These are phyloP conservation scores for Silene conica DNA, from an alignment of 148 eudicot genomes.

Conservation along the genomic window DNA sequence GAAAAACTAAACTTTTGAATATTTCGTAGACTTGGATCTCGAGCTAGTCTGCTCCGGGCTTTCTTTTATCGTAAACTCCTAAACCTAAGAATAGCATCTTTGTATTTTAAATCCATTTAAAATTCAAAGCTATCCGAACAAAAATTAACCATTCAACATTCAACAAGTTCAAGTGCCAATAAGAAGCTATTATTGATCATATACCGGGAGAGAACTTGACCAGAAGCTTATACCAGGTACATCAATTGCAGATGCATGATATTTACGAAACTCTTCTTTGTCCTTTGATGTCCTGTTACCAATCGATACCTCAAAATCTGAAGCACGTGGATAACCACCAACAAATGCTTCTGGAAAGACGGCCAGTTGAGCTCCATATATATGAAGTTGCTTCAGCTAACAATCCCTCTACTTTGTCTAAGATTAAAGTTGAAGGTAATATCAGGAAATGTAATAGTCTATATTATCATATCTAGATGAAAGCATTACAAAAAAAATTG, in stretches of 20 bases:
- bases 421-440: background rate
- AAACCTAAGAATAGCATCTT: no score
- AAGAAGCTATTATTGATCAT: background rate
- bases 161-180: background rate
- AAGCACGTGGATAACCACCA: slow-evolving; percentile 95
- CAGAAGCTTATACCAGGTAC: slow-evolving; percentile 55
- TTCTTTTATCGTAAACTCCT: no score
- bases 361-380: slow-evolving; percentile 84
- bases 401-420: slow-evolving; percentile 94
- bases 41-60: no score
- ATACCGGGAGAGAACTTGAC: background rate
- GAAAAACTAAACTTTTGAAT: no score
- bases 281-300: slow-evolving; percentile 81
- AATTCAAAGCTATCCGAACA: no score
- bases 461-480: background rate
- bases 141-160: background rate
- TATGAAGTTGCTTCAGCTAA: slow-evolving; percentile 82
- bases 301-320: slow-evolving; percentile 72
- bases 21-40: no score
- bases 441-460: background rate
- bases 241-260: slow-evolving; percentile 88
- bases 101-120: no score
- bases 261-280: slow-evolving; percentile 77
- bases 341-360: slow-evolving; percentile 96
- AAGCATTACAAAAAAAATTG: background rate